A percentile compares a stretch with the other conserved stretches of the same genome.
Conservation (phyloP, 768 basidiomycete species). For the Pisolithus marmoratus region DNA sequence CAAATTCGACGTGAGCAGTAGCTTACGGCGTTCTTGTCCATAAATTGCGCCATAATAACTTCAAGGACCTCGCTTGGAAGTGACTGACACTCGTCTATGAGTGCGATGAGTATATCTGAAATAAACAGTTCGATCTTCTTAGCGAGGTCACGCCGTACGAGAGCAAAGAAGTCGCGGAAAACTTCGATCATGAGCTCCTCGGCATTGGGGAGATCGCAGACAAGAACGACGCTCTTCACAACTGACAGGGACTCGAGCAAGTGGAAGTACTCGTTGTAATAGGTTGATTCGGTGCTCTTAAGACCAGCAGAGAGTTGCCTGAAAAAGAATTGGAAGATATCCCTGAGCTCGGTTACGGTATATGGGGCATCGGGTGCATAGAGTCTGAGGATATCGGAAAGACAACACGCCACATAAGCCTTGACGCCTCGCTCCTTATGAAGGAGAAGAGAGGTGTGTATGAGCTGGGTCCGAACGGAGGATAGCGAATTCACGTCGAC, state of each 20-base stretch:
- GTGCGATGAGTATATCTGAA: slow-evolving; percentile 82
- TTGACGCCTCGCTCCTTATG: slow-evolving; percentile 97
- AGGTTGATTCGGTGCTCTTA: slow-evolving; percentile 71
- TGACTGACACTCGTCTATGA: slow-evolving; percentile 80
- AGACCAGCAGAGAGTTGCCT: slow-evolving; percentile 73
- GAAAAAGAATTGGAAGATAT: slow-evolving; percentile 97
- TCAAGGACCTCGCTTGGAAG: slow-evolving; percentile 81
- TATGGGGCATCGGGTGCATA: slow-evolving; percentile 98
- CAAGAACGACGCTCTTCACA: slow-evolving; percentile 91
- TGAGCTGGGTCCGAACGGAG: slow-evolving; percentile 70
- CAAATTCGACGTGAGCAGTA: neutral
- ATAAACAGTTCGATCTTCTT: slow-evolving; percentile 85
- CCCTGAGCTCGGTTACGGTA: slow-evolving; percentile 79
- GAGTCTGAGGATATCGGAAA: slow-evolving; percentile 88
- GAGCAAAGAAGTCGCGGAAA: slow-evolving; percentile 77
- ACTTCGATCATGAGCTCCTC: slow-evolving; percentile 81
- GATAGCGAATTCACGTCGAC: slow-evolving; percentile 72
- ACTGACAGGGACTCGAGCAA: slow-evolving; percentile 90
- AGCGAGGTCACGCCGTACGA: slow-evolving; percentile 66
- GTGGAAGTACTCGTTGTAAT: slow-evolving; percentile 91
- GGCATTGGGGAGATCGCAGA: slow-evolving; percentile 83
- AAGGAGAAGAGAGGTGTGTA: slow-evolving; percentile 72
- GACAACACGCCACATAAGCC: slow-evolving; percentile 89
- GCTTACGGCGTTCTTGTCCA: slow-evolving; percentile 69
- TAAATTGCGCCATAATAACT: slow-evolving; percentile 77